Evolutionary conservation across 1,284 basidiomycete species (phyloP).

Genomic region (Coniophora puteana): DNA sequence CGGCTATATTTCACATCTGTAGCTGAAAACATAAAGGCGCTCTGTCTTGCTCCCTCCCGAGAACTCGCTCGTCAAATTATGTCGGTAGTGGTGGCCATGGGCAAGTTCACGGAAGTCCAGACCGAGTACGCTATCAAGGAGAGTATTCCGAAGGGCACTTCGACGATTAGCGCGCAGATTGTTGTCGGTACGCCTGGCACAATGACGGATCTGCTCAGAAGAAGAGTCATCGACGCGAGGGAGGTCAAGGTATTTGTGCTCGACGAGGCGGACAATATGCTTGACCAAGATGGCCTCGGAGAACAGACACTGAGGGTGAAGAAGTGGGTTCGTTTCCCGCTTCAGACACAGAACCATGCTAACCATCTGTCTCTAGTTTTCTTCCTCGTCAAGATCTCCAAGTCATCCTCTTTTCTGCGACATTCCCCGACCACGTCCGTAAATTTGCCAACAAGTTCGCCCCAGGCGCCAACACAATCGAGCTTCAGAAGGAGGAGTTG

Average conservation of each 20-base stretch:
- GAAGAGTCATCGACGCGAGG: conserved; percentile 72
- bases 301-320: conserved; percentile 96
- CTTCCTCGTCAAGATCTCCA: conserved; percentile 66
- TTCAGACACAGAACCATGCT: conserved; percentile 5
- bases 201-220: conserved; percentile 80
- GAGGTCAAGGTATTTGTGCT: conserved; percentile 93
- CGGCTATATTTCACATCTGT: no score
- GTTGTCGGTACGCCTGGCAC: conserved; percentile 98
- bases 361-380: conserved; percentile 39
- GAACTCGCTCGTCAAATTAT: conserved; percentile 98
- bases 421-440: conserved; percentile 93
- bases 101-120: conserved; percentile 90
- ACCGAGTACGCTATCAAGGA: conserved; percentile 96
- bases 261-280: conserved; percentile 99
- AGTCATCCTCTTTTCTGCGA: conserved; percentile 97
- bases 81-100: conserved; percentile 92
- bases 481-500: conserved; percentile 91
- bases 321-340: conserved; percentile 45
- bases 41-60: conserved; percentile 92
- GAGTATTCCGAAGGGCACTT: conserved; percentile 62
- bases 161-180: conserved; percentile 83
- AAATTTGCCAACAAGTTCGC: conserved; percentile 90
- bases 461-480: conserved; percentile 94
- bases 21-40: conserved; percentile 49
- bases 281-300: conserved; percentile 94